Percentiles rank a stretch among this genome's conserved stretches.
These are phyloP conservation scores for Phyllosticta paracitricarpa DNA, from an alignment of 2,329 filamentous ascomycete species.

Conservation along the genomic window DNA sequence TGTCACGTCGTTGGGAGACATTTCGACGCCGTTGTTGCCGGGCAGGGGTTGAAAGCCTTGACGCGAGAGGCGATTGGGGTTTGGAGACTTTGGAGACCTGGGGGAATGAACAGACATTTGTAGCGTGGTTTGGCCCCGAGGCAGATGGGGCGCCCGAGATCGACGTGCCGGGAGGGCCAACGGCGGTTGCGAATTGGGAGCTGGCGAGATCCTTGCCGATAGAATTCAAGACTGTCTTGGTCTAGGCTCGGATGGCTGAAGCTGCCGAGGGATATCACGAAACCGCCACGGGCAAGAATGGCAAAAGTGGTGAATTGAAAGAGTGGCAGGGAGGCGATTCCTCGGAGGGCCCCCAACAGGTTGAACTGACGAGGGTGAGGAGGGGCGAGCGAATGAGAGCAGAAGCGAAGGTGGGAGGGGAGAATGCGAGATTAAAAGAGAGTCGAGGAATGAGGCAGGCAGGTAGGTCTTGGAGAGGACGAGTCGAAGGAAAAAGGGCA, in stretches of 20 bases:
- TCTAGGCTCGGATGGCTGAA: neutral
- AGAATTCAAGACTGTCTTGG: neutral
- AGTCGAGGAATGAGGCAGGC: neutral
- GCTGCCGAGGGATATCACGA: neutral
- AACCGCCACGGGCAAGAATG: neutral
- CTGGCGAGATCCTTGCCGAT: neutral
- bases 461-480: neutral
- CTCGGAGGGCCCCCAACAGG: neutral
- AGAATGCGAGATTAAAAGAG: neutral
- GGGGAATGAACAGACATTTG: conserved; percentile 15
- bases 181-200: neutral
- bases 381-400: neutral
- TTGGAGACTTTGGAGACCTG: conserved; percentile 10
- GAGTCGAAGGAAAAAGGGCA: neutral
- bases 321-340: neutral
- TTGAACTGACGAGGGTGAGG: neutral
- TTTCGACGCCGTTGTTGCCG: conserved; percentile 23
- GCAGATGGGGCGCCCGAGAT: neutral
- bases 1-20: conserved; percentile 43
- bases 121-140: neutral
- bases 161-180: neutral
- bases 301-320: neutral
- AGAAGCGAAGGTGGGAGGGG: neutral
- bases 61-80: conserved; percentile 17
- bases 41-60: conserved; percentile 28